Base-by-base conservation (phyloP, 441 rosid genomes). In the Populus trichocarpa region DNA sequence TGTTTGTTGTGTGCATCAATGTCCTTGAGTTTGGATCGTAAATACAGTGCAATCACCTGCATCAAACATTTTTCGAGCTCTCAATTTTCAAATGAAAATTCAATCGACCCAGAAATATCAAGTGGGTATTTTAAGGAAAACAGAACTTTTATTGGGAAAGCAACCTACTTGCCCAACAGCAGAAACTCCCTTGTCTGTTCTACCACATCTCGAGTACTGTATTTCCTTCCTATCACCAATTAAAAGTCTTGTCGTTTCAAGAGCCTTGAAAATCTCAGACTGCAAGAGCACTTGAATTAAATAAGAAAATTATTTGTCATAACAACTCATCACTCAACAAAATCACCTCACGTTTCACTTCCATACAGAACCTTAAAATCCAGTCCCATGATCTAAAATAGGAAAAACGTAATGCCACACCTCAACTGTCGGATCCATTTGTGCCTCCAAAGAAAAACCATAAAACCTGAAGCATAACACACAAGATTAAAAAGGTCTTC, bases 101-200 rank as follows among this genome's bases (percentile, higher is more conserved):
- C 30, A 8, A 64, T 8, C 68, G 8, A 9, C 14, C 32, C 68
- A 64, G 30, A 64, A 26, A 9, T 64, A 25, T 3, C 18, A 23
- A 65, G 32, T 6, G n/a, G 9, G 61, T 18, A 53, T 16, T 53
- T 53, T 6, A 53, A 53, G 61, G 61, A 53, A 53, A 53, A 18
- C n/a, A 40, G 8, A 38, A 70, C 66, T 32, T 66, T 70, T 65
- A 46, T 69, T 26, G 23, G 28, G 8, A 7, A 32, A 65, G 69
- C 50, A 85, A 83, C 86, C 87, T 79, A 95, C 99, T 86, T 95
- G 99, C 61, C 98, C 99, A 83, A 91, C 90, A 20, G 99, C 90
- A 6, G 99, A 95, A 81, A 95, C 99, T 78, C 99, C 99, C 82
- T 81, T 93, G 85, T 93, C 98, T 22, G 98, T 95, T 84, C 99